Percentiles rank a stretch among this genome's conserved stretches.
Conservation (phyloP, 2,329 filamentous ascomycete genomes). For the Lecanosticta acicola region DNA sequence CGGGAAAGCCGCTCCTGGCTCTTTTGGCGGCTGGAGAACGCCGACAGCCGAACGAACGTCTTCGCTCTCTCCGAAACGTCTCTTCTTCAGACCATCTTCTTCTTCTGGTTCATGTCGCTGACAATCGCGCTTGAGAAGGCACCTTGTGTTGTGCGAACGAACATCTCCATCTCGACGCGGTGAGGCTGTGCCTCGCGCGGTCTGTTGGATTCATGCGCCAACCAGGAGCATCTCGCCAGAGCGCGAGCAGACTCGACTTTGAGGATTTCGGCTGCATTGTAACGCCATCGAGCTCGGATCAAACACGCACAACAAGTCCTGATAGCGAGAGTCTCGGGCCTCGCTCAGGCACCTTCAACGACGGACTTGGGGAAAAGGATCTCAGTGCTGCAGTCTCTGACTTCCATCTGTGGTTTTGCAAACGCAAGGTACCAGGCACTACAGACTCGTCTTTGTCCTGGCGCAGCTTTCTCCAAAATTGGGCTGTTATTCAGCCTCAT, state of each 20-base stretch:
- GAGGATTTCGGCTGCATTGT: neutral
- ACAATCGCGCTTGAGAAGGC: neutral
- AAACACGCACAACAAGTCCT: too few relatives aligned
- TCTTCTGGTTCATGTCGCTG: neutral
- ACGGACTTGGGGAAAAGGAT: neutral
- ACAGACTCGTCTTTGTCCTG: constrained; percentile 1
- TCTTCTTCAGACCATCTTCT: constrained; percentile 1
- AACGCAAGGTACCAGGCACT: constrained; percentile 12
- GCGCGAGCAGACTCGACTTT: neutral
- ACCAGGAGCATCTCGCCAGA: too few relatives aligned
- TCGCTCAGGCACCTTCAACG: too few relatives aligned
- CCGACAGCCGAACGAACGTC: neutral
- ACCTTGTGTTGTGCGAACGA: neutral
- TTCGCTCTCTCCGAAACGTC: constrained; percentile 2
- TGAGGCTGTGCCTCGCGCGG: constrained; percentile 2
- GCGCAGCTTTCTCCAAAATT: constrained; percentile 1
- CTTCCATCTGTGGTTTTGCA: constrained; percentile 11
- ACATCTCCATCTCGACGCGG: neutral
- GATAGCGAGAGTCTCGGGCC: too few relatives aligned
- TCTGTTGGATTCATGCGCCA: too few relatives aligned
- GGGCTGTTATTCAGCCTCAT: constrained; percentile 14
- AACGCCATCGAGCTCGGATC: too few relatives aligned
- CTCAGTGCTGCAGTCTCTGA: neutral
- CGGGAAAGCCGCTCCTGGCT: neutral
- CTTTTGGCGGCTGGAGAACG: neutral